Evolutionary conservation across 257 asterid species (phyloP).

Genomic region (Marsdenia floribunda): DNA sequence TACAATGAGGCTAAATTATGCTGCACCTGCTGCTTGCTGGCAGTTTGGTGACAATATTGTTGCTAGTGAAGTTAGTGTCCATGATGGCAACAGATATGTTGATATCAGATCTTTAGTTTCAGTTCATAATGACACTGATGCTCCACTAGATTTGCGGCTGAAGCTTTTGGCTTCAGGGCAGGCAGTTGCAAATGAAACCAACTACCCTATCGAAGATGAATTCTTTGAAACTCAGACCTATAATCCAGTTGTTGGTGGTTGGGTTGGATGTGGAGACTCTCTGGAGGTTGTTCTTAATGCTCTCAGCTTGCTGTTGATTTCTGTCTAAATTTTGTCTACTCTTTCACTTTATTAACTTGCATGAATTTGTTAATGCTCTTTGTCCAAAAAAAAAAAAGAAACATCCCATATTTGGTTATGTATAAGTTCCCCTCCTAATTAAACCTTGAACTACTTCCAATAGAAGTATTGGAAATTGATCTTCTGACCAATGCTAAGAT

Average conservation of each 20-base stretch:
- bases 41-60: constrained; percentile 65
- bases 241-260: constrained; percentile 52
- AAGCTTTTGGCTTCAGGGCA: constrained; percentile 39
- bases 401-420: not conserved
- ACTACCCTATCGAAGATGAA: constrained; percentile 48
- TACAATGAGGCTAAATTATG: constrained; percentile 72
- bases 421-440: not conserved
- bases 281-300: constrained; percentile 33
- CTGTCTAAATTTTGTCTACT: not conserved
- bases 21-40: constrained; percentile 96
- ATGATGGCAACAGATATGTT: constrained; percentile 71
- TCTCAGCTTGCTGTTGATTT: not conserved
- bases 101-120: constrained; percentile 81
- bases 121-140: constrained; percentile 69
- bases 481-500: not conserved
- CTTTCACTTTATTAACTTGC: not conserved
- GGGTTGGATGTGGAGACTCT: constrained; percentile 50
- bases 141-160: constrained; percentile 64
- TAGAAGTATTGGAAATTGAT: not conserved
- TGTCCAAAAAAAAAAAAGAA: not conserved
- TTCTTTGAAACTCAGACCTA: constrained; percentile 69
- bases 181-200: constrained; percentile 28
- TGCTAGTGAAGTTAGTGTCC: constrained; percentile 87
- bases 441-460: not conserved
- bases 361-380: constrained; percentile 3